Evolutionary conservation across 768 basidiomycete genomes (phyloP).

Genomic region (Cystobasidium tubakii): DNA sequence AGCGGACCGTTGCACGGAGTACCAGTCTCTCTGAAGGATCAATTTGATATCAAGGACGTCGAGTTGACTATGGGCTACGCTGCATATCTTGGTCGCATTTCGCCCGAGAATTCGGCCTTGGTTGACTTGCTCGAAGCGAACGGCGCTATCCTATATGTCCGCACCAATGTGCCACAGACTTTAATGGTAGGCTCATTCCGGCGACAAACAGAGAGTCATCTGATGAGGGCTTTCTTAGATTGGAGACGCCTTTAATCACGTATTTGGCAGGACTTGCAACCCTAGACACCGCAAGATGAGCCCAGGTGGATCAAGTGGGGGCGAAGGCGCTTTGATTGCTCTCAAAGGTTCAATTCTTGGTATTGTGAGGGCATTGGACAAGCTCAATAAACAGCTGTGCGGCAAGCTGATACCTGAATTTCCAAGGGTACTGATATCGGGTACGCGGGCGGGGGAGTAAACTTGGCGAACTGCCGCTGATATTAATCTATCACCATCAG

Average conservation of each 20-base stretch:
- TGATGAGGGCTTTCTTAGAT: slow-evolving; percentile 62
- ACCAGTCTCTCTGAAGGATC: slow-evolving; percentile 50
- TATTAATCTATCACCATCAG: not conserved
- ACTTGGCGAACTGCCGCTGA: not conserved
- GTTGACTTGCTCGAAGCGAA: slow-evolving; percentile 44
- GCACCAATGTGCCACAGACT: slow-evolving; percentile 45
- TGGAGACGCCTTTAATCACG: slow-evolving; percentile 68
- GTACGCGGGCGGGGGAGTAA: not conserved
- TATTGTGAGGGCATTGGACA: slow-evolving; percentile 18
- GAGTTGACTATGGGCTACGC: slow-evolving; percentile 44
- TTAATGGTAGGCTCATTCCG: slow-evolving; percentile 36
- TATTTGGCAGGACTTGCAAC: slow-evolving; percentile 73
- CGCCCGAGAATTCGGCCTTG: slow-evolving; percentile 23
- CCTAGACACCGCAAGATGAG: slow-evolving; percentile 68
- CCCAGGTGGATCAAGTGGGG: slow-evolving; percentile 74
- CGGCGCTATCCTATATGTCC: slow-evolving; percentile 54
- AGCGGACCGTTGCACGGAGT: slow-evolving; percentile 35
- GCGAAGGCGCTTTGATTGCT: slow-evolving; percentile 72
- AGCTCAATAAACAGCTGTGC: too few relatives aligned
- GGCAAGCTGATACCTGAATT: not conserved
- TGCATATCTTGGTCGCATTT: slow-evolving; percentile 38
- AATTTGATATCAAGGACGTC: slow-evolving; percentile 47
- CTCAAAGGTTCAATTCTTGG: slow-evolving; percentile 47
- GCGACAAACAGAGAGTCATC: not conserved
- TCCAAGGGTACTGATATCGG: slow-evolving; percentile 38